Conservation (phyloP, 208 protist species). For the Wallacemonas sp. region DNA sequence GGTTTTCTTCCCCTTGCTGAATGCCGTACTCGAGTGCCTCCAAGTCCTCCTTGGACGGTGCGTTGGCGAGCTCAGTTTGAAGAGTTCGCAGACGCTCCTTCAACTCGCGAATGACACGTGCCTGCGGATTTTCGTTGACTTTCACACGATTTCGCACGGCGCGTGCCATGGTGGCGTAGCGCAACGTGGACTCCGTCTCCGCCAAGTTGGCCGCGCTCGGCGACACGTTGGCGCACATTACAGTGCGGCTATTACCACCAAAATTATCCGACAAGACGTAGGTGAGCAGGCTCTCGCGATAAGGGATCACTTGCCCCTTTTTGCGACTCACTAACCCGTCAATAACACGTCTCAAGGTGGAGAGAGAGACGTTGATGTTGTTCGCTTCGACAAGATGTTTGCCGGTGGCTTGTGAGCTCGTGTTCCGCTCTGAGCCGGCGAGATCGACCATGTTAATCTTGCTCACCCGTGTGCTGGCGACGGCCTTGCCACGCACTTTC, state of each 20-base stretch:
- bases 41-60: constrained; percentile 25
- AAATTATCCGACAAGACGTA: constrained; percentile 86
- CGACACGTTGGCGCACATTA: constrained; percentile 88
- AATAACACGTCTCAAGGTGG: constrained; percentile 77
- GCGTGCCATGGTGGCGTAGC: constrained; percentile 77
- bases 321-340: constrained; percentile 45
- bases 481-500: constrained; percentile 74
- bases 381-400: constrained; percentile 66
- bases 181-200: constrained; percentile 86
- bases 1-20: constrained; percentile 18
- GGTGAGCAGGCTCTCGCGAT: constrained; percentile 91
- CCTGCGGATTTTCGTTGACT: constrained; percentile 86
- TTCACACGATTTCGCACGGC: constrained; percentile 81
- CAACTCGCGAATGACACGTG: constrained; percentile 83
- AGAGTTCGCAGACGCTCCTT: constrained; percentile 47
- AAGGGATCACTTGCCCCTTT: constrained; percentile 46
- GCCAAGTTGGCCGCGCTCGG: constrained; percentile 45
- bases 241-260: constrained; percentile 75
- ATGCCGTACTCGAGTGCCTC: constrained; percentile 26
- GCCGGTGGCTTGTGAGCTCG: constrained; percentile 28
- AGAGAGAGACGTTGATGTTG: constrained; percentile 77
- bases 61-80: constrained; percentile 38
- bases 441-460: constrained; percentile 86
- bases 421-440: constrained; percentile 61
- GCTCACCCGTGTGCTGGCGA: constrained; percentile 37